Evolutionary conservation across 306 rosid genomes (phyloP), one percentile per base, ranked within the genome.

Genomic region (Gastrolobium bilobum): DNA sequence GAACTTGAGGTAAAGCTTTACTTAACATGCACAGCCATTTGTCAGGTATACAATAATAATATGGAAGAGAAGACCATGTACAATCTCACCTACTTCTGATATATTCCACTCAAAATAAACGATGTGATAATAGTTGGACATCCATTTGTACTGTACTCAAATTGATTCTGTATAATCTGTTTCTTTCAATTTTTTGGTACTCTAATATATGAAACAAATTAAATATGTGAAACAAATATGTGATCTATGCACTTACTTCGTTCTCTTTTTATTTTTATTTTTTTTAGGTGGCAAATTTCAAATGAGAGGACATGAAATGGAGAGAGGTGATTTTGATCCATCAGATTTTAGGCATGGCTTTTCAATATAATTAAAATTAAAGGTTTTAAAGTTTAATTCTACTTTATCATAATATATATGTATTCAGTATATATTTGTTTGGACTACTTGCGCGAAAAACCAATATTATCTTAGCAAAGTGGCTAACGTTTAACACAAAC

Each of bases 81-180:
- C 29, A 61, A 84, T 86, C 82, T 79, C 75, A 82, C 87, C 87
- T 1, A 77, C 59, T 50, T 10, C 47, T 31, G 4, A 71, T 34
- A 66, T 73, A 59, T 77, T 76, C 56, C 47, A n/a, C 63, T 59
- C 37, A 68, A 40, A 59, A 48, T 72, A 47, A 53, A 74, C 26
- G 7, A 43, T 52, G 31, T 70, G 20, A 50, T 40, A 13, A 53
- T 43, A 77, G 61, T 61, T 77, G 52, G 70, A 70, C 14, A 68
- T 10, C 29, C 31, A 75, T 30, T 33, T 65, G 75, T 46, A 59
- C 38, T 31, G 7, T 34, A 13, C 35, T 58, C 10, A 39, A 56
- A 7, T 6, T 51, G 68, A 57, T 71, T 71, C 43, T 51, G 61
- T 50, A 14, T 66, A 33, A 47, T 6, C 6, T 13, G 31, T 15